These are phyloP conservation scores for Phytophthora megakarya DNA, from an alignment of 352 stramenopile species.

Conservation along the genomic window DNA sequence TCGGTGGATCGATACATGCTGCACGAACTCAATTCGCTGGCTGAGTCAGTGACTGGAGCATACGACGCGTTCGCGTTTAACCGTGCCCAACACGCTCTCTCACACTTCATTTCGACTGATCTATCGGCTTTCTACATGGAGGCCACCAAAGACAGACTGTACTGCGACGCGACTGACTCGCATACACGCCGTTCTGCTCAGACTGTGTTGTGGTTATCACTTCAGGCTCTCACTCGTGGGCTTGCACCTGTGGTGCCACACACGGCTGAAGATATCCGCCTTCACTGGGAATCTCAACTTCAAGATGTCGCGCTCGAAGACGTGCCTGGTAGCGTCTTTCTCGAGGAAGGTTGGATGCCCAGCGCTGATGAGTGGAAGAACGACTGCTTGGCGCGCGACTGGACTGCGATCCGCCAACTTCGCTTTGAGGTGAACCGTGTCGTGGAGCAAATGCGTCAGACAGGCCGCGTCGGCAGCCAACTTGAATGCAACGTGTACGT, in stretches of 20 bases:
- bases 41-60: slow-evolving; percentile 85
- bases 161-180: slow-evolving; percentile 92
- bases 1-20: slow-evolving; percentile 97
- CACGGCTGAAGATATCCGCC: slow-evolving; percentile 97
- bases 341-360: slow-evolving; percentile 67
- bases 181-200: slow-evolving; percentile 83
- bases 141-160: slow-evolving; percentile 96
- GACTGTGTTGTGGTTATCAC: slow-evolving; percentile 82
- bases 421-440: slow-evolving; percentile 83
- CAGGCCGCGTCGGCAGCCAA: slow-evolving; percentile 62
- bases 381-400: slow-evolving; percentile 69
- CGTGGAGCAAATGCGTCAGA: slow-evolving; percentile 71
- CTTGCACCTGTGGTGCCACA: slow-evolving; percentile 94
- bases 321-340: slow-evolving; percentile 75
- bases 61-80: slow-evolving; percentile 92
- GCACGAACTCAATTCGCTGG: slow-evolving; percentile 84
- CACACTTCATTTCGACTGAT: slow-evolving; percentile 94
- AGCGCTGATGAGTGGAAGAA: slow-evolving; percentile 58
- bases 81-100: slow-evolving; percentile 90
- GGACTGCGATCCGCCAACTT: slow-evolving; percentile 88
- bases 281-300: slow-evolving; percentile 74
- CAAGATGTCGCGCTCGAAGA: slow-evolving; percentile 53
- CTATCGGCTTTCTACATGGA: slow-evolving; percentile 99
- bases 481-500: slow-evolving; percentile 78
- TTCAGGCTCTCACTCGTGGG: slow-evolving; percentile 63